A percentile compares a stretch with the other conserved stretches of the same genome.
Conservation (phyloP, 257 asterid species). For the Scutellaria barbata region DNA sequence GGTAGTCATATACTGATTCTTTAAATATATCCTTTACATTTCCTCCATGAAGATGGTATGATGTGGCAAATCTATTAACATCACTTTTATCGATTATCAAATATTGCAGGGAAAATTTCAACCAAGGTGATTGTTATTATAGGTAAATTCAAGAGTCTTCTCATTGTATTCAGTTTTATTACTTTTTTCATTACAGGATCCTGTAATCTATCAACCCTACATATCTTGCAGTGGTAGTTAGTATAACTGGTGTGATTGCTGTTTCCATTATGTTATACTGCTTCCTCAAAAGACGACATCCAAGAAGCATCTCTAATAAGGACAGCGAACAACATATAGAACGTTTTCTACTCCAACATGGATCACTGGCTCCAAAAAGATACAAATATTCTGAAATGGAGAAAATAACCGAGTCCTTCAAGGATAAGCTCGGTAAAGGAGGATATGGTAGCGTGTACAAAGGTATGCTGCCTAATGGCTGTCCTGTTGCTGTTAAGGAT, state of each 20-base stretch:
- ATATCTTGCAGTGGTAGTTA: not conserved
- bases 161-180: not conserved
- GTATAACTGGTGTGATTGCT: not conserved
- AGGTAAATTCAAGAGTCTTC: not conserved
- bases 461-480: conserved; percentile 6
- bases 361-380: conserved; percentile 39
- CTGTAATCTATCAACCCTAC: not conserved
- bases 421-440: conserved; percentile 46
- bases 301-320: not conserved
- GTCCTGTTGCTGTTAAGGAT: conserved; percentile 14
- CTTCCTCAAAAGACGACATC: conserved; percentile 8
- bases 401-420: conserved; percentile 45
- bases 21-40: not conserved
- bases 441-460: conserved; percentile 34
- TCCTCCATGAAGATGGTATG: not conserved
- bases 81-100: not conserved
- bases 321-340: conserved; percentile 26
- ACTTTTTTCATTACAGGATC: not conserved
- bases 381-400: conserved; percentile 36
- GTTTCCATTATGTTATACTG: not conserved
- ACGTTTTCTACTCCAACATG: conserved; percentile 30
- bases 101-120: not conserved
- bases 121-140: not conserved
- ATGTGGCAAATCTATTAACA: not conserved
- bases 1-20: not conserved